Base-by-base conservation (phyloP, 768 basidiomycete species). In the Fibroporia radiculosa region DNA sequence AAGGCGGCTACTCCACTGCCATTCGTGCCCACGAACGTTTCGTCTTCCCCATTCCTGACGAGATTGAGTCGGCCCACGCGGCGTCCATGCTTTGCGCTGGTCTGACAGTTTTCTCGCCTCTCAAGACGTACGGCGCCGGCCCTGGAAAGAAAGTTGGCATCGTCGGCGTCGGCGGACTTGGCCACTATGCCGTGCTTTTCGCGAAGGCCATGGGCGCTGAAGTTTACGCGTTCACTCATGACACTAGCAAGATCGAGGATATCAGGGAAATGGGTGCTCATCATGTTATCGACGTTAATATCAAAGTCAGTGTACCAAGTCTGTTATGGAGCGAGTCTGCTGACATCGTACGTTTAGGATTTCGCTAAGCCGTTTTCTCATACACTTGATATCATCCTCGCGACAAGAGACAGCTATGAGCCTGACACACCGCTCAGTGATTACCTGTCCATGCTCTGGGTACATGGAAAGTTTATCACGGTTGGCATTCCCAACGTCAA, bases 1-100 rank as follows among this genome's bases (percentile, higher is more conserved):
- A 55, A 19, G 54, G 71, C 27, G 76, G 78, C 5, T 80, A 80
- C 60, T 59, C 71, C 1, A 67, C 67, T 22, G 70, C 64, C 4
- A 62, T 74, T 35, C 67, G 68, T 27, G 69, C 64, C 0, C 65
- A 72, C 19, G 72, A 78, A 39, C 71, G 68, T 40, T 84, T 76
- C 52, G 76, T 77, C 25, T 72, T 81, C 56, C 68, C 68, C 8
- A 74, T 86, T 29, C 82, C 82, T 1, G 67, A 77, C 6, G 63
- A 55, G 12, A 58, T 84, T 19, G 61, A 71, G 26, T 66, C 74
- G 4, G 71, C 71, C 42, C 51, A 76, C 37, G 78, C 77, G 3
- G 78, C 79, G 1, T 78, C 80, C 6, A 73, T 84, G 73, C 59
- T 82, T 29, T 84, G 79, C 56, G 82, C 68, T 6, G 80, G 80